Conservation (phyloP, 73 alveolate genomes). For the Blepharisma japonicum region DNA sequence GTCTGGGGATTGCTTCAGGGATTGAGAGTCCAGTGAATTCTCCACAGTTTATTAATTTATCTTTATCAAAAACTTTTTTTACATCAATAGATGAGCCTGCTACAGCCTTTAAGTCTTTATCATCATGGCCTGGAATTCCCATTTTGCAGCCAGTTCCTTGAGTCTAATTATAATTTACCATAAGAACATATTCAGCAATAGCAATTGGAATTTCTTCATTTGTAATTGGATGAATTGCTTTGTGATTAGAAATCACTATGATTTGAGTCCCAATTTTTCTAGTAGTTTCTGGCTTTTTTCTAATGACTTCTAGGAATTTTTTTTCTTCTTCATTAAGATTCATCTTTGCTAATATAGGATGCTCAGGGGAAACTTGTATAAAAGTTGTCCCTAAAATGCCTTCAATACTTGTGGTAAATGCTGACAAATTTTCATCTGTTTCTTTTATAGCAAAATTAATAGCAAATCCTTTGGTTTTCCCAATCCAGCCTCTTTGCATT, state of each 20-base stretch:
- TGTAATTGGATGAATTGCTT: slow-evolving; percentile 51
- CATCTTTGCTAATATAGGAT: slow-evolving; percentile 12
- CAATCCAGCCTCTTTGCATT: slow-evolving; percentile 72
- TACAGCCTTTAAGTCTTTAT: slow-evolving; percentile 43
- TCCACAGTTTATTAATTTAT: slow-evolving; percentile 35
- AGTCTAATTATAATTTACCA: slow-evolving; percentile 21
- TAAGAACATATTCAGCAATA: slow-evolving; percentile 51
- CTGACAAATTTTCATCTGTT: slow-evolving; percentile 13
- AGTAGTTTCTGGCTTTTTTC: background rate
- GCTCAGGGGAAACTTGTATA: slow-evolving; percentile 54
- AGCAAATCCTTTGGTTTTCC: slow-evolving; percentile 51
- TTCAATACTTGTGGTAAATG: slow-evolving; percentile 60
- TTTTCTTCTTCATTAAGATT: slow-evolving; percentile 7
- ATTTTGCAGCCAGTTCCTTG: slow-evolving; percentile 59
- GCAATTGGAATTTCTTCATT: slow-evolving; percentile 49
- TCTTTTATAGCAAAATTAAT: slow-evolving; percentile 33
- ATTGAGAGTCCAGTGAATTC: slow-evolving; percentile 35
- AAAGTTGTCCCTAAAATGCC: slow-evolving; percentile 55
- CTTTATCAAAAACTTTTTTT: slow-evolving; percentile 28
- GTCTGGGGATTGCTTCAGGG: slow-evolving; percentile 35
- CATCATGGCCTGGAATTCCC: slow-evolving; percentile 75
- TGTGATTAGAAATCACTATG: background rate
- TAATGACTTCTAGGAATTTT: background rate
- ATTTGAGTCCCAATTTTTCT: background rate
- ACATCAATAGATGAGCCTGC: slow-evolving; percentile 38